Percentiles rank a stretch among this genome's conserved stretches.
These are phyloP conservation scores for Leptographium flavum DNA, from an alignment of 2,329 filamentous ascomycete species.

Conservation along the genomic window DNA sequence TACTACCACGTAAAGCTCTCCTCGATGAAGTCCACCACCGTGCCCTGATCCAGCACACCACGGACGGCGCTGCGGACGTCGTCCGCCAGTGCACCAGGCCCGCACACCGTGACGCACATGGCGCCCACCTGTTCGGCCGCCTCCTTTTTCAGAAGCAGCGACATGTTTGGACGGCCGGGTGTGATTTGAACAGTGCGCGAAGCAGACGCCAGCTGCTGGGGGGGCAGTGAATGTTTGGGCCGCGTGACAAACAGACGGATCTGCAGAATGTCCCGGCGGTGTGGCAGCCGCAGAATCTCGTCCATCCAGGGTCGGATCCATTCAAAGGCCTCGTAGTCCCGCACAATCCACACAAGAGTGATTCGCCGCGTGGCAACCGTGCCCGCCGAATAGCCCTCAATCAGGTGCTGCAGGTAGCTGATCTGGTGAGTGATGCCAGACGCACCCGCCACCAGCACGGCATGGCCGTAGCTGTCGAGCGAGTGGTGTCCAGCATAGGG, in stretches of 20 bases:
- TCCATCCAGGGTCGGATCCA: constrained; percentile 87
- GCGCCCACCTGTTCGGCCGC: constrained; percentile 71
- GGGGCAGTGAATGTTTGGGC: constrained; percentile 66
- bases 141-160: constrained; percentile 67
- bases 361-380: constrained; percentile 70
- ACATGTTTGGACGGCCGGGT: constrained; percentile 73
- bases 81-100: constrained; percentile 60
- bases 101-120: constrained; percentile 75
- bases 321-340: constrained; percentile 75
- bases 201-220: constrained; percentile 45
- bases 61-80: constrained; percentile 59
- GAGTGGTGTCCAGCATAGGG: constrained; percentile 76
- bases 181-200: constrained; percentile 81
- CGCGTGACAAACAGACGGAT: constrained; percentile 86
- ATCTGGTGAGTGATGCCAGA: constrained; percentile 94
- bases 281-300: constrained; percentile 59
- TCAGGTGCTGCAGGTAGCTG: constrained; percentile 67
- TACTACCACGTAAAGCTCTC: constrained; percentile 60
- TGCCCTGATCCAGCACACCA: constrained; percentile 41
- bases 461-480: constrained; percentile 84
- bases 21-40: constrained; percentile 60
- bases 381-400: constrained; percentile 52
- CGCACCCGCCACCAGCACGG: constrained; percentile 79
- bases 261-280: constrained; percentile 66
- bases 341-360: constrained; percentile 83